These are phyloP conservation scores for Fusarium sp. DNA, from an alignment of 2,329 filamentous ascomycete species.

Conservation along the genomic window DNA sequence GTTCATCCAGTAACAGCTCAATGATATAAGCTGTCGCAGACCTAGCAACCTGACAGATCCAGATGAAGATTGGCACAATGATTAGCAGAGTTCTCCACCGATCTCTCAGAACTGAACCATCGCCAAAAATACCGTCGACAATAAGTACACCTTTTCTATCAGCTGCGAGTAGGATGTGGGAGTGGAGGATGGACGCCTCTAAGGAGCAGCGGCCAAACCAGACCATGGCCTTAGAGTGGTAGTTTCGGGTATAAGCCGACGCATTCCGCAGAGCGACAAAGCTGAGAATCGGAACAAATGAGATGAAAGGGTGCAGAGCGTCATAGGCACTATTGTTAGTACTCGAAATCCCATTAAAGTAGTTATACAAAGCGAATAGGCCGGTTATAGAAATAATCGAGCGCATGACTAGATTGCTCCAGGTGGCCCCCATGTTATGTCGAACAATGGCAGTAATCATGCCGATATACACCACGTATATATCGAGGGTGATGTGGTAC, in stretches of 20 bases:
- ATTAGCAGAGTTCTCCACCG: slow-evolving; percentile 49
- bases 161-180: slow-evolving; percentile 73
- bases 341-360: neutral
- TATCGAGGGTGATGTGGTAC: slow-evolving; percentile 65
- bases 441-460: slow-evolving; percentile 60
- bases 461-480: slow-evolving; percentile 69
- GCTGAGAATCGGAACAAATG: slow-evolving; percentile 67
- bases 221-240: slow-evolving; percentile 58
- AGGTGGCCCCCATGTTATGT: slow-evolving; percentile 26
- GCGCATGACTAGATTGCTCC: slow-evolving; percentile 30
- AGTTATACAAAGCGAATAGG: slow-evolving; percentile 33
- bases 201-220: slow-evolving; percentile 70
- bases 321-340: slow-evolving; percentile 57
- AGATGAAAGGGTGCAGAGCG: slow-evolving; percentile 66
- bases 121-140: slow-evolving; percentile 41
- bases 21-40: slow-evolving; percentile 43
- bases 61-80: slow-evolving; percentile 47
- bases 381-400: slow-evolving; percentile 51
- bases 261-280: slow-evolving; percentile 67
- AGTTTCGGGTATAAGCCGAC: slow-evolving; percentile 23
- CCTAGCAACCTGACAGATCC: slow-evolving; percentile 41
- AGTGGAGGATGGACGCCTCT: slow-evolving; percentile 72
- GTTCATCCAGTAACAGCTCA: slow-evolving; percentile 36
- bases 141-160: slow-evolving; percentile 67
- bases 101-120: slow-evolving; percentile 43